These are phyloP conservation scores for Blastobotrys elegans DNA, from an alignment of 1,139 yeast species.

Conservation along the genomic window DNA sequence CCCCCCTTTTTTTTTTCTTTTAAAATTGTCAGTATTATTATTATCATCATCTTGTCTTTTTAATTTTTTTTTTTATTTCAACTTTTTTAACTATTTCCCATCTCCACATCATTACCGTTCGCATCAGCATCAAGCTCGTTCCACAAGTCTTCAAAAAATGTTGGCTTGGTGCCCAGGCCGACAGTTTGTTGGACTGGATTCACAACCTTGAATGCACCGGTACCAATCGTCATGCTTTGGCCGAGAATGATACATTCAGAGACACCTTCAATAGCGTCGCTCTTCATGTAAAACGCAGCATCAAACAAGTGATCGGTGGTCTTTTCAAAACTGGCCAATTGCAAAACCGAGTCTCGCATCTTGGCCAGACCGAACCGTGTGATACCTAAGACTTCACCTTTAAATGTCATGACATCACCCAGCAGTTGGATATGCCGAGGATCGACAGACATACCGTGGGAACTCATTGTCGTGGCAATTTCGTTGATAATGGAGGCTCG, in stretches of 20 bases:
- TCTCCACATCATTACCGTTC: not conserved
- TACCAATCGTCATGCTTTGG: conserved; percentile 95
- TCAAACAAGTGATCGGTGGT: conserved; percentile 98
- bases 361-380: conserved; percentile 97
- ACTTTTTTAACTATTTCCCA: not conserved
- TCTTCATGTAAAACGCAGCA: conserved; percentile 97
- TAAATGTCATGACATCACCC: conserved; percentile 98
- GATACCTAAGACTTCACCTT: conserved; percentile 97
- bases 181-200: conserved; percentile 28
- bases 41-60: not conserved
- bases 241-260: conserved; percentile 97
- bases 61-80: not conserved
- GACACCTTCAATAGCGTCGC: conserved; percentile 94
- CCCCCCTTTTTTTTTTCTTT: too few species aligned
- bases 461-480: conserved; percentile 96
- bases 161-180: conserved; percentile 18
- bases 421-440: conserved; percentile 97
- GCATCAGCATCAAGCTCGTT: conserved; percentile 9
- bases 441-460: conserved; percentile 99
- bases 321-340: conserved; percentile 95
- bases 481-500: conserved; percentile 88
- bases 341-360: conserved; percentile 97
- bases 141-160: conserved; percentile 29
- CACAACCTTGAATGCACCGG: conserved; percentile 84
- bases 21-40: too few species aligned